A percentile compares a stretch with the other conserved stretches of the same genome.
phyloP scores from a whole-genome alignment of 768 basidiomycete species.

The Sarcodon aspratus region DNA sequence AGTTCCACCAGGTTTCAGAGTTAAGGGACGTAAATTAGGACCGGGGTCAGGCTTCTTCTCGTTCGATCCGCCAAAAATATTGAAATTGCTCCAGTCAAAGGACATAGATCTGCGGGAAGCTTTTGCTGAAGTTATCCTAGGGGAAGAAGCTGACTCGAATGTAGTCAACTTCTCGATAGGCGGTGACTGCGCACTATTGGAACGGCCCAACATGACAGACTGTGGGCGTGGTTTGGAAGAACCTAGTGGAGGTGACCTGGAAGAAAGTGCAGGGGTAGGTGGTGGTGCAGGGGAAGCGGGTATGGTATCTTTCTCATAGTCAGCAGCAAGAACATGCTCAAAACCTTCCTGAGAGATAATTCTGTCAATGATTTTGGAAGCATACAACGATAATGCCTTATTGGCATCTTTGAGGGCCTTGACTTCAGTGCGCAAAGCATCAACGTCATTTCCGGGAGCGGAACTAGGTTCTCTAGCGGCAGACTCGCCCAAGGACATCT shows the following conservation, averaged over 20 bases:
- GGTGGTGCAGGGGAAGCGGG: conserved; percentile 33
- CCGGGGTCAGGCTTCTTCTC: conserved; percentile 51
- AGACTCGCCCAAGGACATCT: conserved; percentile 25
- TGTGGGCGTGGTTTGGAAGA: conserved; percentile 45
- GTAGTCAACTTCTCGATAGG: conserved; percentile 20
- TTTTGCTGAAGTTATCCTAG: conserved; percentile 12
- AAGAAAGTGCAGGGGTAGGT: conserved; percentile 20
- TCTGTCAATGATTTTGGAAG: conserved; percentile 95
- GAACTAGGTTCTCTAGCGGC: conserved; percentile 22
- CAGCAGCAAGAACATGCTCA: conserved; percentile 91
- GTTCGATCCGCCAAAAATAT: conserved; percentile 45
- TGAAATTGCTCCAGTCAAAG: conserved; percentile 75
- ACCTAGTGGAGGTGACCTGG: conserved; percentile 15
- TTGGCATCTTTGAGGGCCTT: conserved; percentile 92
- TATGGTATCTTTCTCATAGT: conserved; percentile 60
- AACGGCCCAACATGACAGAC: conserved; percentile 37
- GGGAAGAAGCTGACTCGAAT: conserved; percentile 13
- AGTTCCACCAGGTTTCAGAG: conserved; percentile 52
- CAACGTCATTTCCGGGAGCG: conserved; percentile 43
- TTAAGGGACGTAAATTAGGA: conserved; percentile 54
- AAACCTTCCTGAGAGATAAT: conserved; percentile 96
- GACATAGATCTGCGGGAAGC: conserved; percentile 66
- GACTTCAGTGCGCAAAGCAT: conserved; percentile 74
- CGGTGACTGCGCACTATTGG: conserved; percentile 21
- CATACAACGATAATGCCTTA: conserved; percentile 90